Evolutionary conservation across 2,329 filamentous ascomycete genomes (phyloP), one percentile per base, ranked within the genome.

Genomic region (Nothomitra cinnamomea): DNA sequence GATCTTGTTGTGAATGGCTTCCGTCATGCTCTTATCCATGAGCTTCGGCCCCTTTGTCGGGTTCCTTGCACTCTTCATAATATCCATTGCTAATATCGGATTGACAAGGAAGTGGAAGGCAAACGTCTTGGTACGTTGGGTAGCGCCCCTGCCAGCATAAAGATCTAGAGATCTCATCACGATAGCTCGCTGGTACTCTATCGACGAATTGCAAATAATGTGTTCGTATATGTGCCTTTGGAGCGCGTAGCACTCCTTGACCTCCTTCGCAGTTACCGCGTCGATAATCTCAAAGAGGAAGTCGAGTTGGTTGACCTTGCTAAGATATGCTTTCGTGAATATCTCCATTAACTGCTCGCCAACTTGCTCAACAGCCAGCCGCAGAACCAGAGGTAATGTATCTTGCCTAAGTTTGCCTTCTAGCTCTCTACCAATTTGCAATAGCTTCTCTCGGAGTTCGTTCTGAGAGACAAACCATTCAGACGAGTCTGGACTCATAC

Each of bases 71-170:
- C 85, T 83, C 22, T 83, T 80, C 78, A 92, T 90, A 40, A 95
- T 83, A 67, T 98, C 92, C 85, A 90, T 95, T 2, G 90, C 89
- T 54, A 99, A 79, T 40, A 96, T 94, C 0, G 92, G 94, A 62
- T 96, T 98, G 58, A 95, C 86, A 32, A 98, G 77, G 65, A 95
- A 82, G 64, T 87, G 87, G 63, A 98, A 81, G 36, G 94, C 73
- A 65, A 95, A 99, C 52, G 88, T 85, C 67, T 98, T 98, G 45
- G 87, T 86, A 70, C 85, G 89, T 67, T 95, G 92, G 0, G 85
- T 81, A 12, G 83, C 85, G 47, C 74, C 78, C 62, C 83, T 87
- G 51, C 82, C 79, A 5, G 85, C 82, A 65, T 95, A 98, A 0
- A 88, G 73, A 54, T 96, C 89, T 48, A 98, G 77, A 62, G 88